Evolutionary conservation across 2,329 filamentous ascomycete species (phyloP), one percentile per base, ranked within the genome.

Genomic region (Arthroderma sp.): DNA sequence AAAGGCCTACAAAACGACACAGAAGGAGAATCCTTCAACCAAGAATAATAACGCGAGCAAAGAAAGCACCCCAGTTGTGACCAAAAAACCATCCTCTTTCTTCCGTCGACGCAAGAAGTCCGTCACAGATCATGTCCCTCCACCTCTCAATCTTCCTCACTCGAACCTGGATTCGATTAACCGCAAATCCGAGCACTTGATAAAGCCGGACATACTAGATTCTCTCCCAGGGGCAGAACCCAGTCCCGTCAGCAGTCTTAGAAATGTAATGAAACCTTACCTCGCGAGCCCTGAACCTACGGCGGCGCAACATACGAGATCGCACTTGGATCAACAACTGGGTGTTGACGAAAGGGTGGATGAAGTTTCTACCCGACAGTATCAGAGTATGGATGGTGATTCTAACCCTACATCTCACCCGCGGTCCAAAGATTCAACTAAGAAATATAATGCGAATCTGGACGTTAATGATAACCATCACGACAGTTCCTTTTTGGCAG

Each of bases 91-190:
- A 3, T 93, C 89, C 1, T 89, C 86, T 0, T 96, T 98, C 67
- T 96, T 96, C 67, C 77, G 91, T 50, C 76, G 91, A 48, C 77
- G 88, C 50, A 96, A 96, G 75, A 93, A 89, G 73, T 94, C 88
- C 4, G 65, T 86, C 9, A 34, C 42, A 27, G 87, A 93, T 50
- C 60, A 62, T 38, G 72, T 77, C 22, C 73, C 73, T 34, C 78
- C 82, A 31, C 78, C 81, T 6, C 63, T 72, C 62, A 47, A 59
- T 54, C 53, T 71, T 59, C 48, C 66, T 62, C 63, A 70, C 37
- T 53, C 68, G 29, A 63, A 66, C 33, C 55, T 69, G 32, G 62
- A 61, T 37, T 55, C 47, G 27, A 36, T 32, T 5, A 34, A 43
- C 3, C 9, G n/a, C 5, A 11, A 36, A 9, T 27, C 22, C n/a